Percentiles rank a stretch among this genome's conserved stretches.
These are phyloP conservation scores for Fusarium chaquense DNA, from an alignment of 2,329 filamentous ascomycete species.

Conservation along the genomic window DNA sequence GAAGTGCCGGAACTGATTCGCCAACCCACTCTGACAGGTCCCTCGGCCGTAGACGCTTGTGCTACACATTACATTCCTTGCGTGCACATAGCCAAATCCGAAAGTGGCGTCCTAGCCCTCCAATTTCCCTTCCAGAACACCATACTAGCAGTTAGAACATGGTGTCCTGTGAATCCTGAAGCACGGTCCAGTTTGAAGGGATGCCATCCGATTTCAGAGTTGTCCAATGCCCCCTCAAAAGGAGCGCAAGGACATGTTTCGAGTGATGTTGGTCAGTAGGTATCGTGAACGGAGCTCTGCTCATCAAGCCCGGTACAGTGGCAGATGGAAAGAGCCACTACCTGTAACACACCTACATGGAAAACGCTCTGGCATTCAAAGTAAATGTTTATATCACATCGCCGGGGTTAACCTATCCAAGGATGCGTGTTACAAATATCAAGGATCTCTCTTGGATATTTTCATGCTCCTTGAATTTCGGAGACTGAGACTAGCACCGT, in stretches of 20 bases:
- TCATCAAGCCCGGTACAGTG: conserved; percentile 16
- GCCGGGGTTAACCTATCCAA: too few species aligned
- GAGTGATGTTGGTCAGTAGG: neutral
- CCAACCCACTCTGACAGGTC: conserved; percentile 16
- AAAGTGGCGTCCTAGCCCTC: conserved; percentile 16
- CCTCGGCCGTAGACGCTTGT: neutral
- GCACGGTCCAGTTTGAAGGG: neutral
- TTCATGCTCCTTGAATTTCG: conserved; percentile 18
- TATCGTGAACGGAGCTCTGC: neutral
- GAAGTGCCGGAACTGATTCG: conserved; percentile 31
- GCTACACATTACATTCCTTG: conserved; percentile 1
- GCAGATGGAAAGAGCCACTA: conserved; percentile 7
- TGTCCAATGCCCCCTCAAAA: neutral
- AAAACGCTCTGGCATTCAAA: neutral
- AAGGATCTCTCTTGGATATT: conserved; percentile 10
- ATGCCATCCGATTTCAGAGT: conserved; percentile 2
- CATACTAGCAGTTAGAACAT: conserved; percentile 1
- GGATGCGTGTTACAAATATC: neutral
- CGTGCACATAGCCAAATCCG: conserved; percentile 13
- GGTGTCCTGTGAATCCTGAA: neutral
- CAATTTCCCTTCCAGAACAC: conserved; percentile 24
- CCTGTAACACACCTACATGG: neutral
- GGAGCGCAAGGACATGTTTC: neutral
- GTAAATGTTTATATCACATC: neutral
- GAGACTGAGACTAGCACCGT: conserved; percentile 9